Evolutionary conservation across 805 yeast species (phyloP).

Genomic region (Candida pseudofarinosa): DNA sequence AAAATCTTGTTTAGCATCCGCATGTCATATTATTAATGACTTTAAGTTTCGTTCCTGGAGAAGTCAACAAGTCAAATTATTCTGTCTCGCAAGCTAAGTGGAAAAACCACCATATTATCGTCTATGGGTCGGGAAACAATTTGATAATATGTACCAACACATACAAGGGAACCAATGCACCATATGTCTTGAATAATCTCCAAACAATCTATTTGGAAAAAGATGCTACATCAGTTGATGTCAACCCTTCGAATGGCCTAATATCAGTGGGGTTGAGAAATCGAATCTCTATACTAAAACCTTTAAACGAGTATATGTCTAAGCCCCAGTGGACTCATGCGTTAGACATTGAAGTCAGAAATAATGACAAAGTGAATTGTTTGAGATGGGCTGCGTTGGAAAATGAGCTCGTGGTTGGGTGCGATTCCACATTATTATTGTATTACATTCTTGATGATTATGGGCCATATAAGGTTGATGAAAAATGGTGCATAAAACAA

Average conservation of each 20-base stretch:
- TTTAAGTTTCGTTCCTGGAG: slow-evolving; percentile 77
- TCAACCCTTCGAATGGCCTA: slow-evolving; percentile 57
- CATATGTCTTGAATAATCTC: slow-evolving; percentile 20
- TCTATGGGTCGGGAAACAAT: slow-evolving; percentile 87
- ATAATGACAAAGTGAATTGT: slow-evolving; percentile 25
- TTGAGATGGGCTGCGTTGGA: slow-evolving; percentile 52
- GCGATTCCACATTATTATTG: slow-evolving; percentile 45
- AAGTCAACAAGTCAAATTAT: slow-evolving; percentile 58
- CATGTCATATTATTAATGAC: slow-evolving; percentile 39
- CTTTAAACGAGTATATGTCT: slow-evolving; percentile 47
- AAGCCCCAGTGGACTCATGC: slow-evolving; percentile 44
- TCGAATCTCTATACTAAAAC: slow-evolving; percentile 49
- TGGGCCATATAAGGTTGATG: slow-evolving; percentile 32
- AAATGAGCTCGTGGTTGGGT: slow-evolving; percentile 60
- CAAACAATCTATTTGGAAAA: slow-evolving; percentile 73
- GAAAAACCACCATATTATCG: slow-evolving; percentile 60
- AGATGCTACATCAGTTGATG: slow-evolving; percentile 65
- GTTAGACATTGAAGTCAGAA: slow-evolving; percentile 15
- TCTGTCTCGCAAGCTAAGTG: slow-evolving; percentile 59
- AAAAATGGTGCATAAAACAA: slow-evolving; percentile 49
- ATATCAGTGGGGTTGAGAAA: slow-evolving; percentile 49
- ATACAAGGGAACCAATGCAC: slow-evolving; percentile 2
- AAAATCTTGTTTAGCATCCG: too few relatives aligned
- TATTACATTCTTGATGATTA: slow-evolving; percentile 49
- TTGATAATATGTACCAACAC: slow-evolving; percentile 46